Base-by-base conservation (phyloP, 2,329 filamentous ascomycete species). In the Dactylonectria estremocensis region DNA sequence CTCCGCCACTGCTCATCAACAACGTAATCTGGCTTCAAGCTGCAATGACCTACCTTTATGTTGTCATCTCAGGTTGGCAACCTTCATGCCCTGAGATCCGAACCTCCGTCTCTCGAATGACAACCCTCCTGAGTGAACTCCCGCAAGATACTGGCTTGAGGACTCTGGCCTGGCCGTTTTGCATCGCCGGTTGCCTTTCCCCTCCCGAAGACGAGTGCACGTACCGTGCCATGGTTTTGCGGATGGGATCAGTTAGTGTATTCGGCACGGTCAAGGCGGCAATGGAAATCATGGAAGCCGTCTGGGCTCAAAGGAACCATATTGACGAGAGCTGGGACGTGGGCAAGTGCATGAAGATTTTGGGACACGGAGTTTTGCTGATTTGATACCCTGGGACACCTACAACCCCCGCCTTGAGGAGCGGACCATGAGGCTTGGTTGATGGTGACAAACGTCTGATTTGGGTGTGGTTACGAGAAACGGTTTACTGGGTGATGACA, bases 61-160 rank as follows among this genome's bases (percentile, higher is more conserved):
- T 86, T 4, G 84, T 88, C 20, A 79, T 86, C 3, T 83, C 81
- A 1, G 87, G 86, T 3, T 88, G 85, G 86, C 85, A 86, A 67
- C 85, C 85, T 0, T 80, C 80, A 0, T 82, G 78, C 53, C 74
- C 78, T 0, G 84, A 86, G 57, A 81, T 87, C 2, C 78, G 78
- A 3, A 66, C 70, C 24, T 68, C 77, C 22, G 76, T 84, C 69
- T 48, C 73, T 67, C 76, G 70, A 43, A 78, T 80, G 61, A 79
- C 79, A 1, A 73, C 79, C 11, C 72, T 84, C 56, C 72, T 86
- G 8, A 67, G 73, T 14, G 70, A 70, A 45, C 70, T 82, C 3
- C 77, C 78, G 7, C 61, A 66, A 14, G 76, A 77, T 52, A 75
- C 77, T 20, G 80, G 77, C 20, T 63, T 84, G 10, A 73, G 79